phyloP scores from a whole-genome alignment of 352 stramenopile genomes.

The Elongisporangium undulatum region DNA sequence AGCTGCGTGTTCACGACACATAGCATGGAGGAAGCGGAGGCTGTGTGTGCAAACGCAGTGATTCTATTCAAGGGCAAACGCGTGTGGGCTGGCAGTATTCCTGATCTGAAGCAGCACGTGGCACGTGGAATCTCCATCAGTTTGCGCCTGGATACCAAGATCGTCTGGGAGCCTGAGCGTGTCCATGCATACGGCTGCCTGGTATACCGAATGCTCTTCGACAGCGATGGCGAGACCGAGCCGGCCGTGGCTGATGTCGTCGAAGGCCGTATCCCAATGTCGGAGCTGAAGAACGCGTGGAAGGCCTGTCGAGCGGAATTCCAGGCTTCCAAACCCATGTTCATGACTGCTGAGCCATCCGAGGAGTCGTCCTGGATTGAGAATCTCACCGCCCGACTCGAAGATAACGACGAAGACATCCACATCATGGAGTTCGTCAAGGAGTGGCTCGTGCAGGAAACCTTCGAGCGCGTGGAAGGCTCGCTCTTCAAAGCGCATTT shows the following conservation, averaged over 20 bases:
- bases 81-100: slow-evolving; percentile 77
- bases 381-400: not conserved
- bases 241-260: slow-evolving; percentile 12
- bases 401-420: slow-evolving; percentile 11
- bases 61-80: slow-evolving; percentile 69
- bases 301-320: slow-evolving; percentile 34
- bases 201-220: slow-evolving; percentile 23
- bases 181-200: slow-evolving; percentile 41
- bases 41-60: slow-evolving; percentile 76
- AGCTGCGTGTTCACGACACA: slow-evolving; percentile 84
- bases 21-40: slow-evolving; percentile 83
- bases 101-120: slow-evolving; percentile 70
- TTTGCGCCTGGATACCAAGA: slow-evolving; percentile 41
- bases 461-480: slow-evolving; percentile 51
- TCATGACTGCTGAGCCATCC: not conserved
- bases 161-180: slow-evolving; percentile 33
- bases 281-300: slow-evolving; percentile 51
- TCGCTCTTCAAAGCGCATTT: slow-evolving; percentile 46
- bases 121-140: slow-evolving; percentile 67
- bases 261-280: slow-evolving; percentile 17
- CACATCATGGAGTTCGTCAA: slow-evolving; percentile 62
- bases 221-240: slow-evolving; percentile 4
- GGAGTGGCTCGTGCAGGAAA: slow-evolving; percentile 73
- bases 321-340: slow-evolving; percentile 8
- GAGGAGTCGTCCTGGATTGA: not conserved